Base-by-base conservation (phyloP, 768 basidiomycete genomes). In the Serendipita sp. region DNA sequence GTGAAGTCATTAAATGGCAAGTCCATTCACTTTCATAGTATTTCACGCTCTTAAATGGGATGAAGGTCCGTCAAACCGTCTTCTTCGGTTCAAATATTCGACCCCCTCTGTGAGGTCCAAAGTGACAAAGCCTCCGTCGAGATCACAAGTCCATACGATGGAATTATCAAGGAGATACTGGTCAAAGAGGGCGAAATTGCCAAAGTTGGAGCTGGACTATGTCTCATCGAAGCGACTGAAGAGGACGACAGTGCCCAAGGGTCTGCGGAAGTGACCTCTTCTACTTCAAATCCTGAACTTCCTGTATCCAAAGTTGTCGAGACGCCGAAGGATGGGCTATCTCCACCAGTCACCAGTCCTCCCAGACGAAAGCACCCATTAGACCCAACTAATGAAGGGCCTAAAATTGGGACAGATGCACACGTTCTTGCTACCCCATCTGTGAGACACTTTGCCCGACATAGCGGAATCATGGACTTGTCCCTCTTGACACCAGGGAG, bases 81-180 rank as follows among this genome's bases (percentile, higher is more conserved):
- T 11, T 73, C 77, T 15, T 68, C 70, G 0, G 74, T 93, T 0
- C 76, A 81, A 63, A 77, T 80, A 11, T 93, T 93, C 69, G 74
- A 75, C 53, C 73, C 78, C 16, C 75, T 91, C 3, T 90, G 88
- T 70, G 90, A 92, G 66, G 89, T 92, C 2, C 89, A 91, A 74
- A 87, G 85, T 66, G 90, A 92, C 80, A 92, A 92, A 72, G 90
- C 89, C 1, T 87, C 83, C 72, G 90, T 93, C 29, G 91, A 93
- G 73, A 91, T 94, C 64, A 93, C 91, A 2, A 86, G 85, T 64
- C 91, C 91, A 1, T 91, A 80, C 69, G 86, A 91, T 45, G 91
- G 91, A 3, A 75, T 83, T 36, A 75, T 93, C 53, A 83, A 80
- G 66, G 79, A 87, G 67, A 73, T 92, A 3, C 76, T 89, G 1